Evolutionary conservation across 23 red algal genomes (phyloP).

Genomic region (Cyanidioschyzon merolae): DNA sequence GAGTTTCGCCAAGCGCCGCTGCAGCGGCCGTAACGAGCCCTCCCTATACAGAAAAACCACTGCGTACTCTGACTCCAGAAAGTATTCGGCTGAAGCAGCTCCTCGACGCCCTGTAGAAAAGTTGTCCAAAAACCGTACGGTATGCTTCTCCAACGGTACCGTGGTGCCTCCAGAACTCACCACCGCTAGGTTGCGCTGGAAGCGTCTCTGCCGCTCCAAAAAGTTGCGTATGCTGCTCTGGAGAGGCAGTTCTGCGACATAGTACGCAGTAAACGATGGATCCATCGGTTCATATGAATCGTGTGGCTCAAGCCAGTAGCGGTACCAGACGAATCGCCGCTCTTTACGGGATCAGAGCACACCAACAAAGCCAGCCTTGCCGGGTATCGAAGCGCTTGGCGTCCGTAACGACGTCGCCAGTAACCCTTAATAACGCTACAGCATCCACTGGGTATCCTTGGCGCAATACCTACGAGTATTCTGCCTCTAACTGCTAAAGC

Average conservation of each 20-base stretch:
- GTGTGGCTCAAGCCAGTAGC: no score
- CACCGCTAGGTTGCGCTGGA: constrained; percentile 28
- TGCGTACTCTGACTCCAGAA: constrained; percentile 23
- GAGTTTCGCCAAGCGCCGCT: background rate
- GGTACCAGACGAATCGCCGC: no score
- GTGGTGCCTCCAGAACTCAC: constrained; percentile 80
- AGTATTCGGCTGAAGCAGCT: constrained; percentile 41
- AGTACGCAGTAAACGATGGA: background rate
- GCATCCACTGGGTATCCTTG: no score
- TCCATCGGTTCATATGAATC: background rate
- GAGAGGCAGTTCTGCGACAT: background rate
- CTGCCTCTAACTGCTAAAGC: no score
- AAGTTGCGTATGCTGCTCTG: background rate
- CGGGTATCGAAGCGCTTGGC: no score
- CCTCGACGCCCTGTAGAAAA: constrained; percentile 81
- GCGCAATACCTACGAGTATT: no score
- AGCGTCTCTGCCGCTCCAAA: background rate
- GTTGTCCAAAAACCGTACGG: constrained; percentile 79
- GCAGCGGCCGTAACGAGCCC: constrained; percentile 37
- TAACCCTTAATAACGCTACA: no score
- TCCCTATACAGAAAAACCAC: constrained; percentile 63
- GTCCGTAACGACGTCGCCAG: no score
- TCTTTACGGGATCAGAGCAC: no score
- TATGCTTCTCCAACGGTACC: constrained; percentile 50
- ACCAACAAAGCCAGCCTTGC: no score